These are phyloP conservation scores for Diplodia corticola DNA, from an alignment of 2,329 filamentous ascomycete species.

Conservation along the genomic window DNA sequence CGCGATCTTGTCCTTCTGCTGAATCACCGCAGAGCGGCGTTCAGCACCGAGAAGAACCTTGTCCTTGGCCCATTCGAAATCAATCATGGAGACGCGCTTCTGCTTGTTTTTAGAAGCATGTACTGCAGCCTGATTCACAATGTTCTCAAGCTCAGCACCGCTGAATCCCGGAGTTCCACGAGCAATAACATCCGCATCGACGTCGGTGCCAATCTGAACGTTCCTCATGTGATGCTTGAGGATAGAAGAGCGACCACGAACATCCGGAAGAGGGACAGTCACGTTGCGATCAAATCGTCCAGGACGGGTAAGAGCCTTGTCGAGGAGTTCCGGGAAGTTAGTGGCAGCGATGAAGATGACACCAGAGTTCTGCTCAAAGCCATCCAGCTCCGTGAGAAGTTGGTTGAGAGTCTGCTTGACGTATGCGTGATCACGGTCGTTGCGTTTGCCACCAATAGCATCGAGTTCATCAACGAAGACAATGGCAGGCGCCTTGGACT, in stretches of 20 bases:
- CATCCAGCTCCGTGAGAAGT: slow-evolving; percentile 92
- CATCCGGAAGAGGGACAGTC: slow-evolving; percentile 83
- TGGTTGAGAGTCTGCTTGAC: slow-evolving; percentile 98
- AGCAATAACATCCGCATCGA: slow-evolving; percentile 81
- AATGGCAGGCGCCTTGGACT: slow-evolving; percentile 84
- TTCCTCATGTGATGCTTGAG: slow-evolving; percentile 92
- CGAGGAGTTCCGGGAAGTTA: slow-evolving; percentile 90
- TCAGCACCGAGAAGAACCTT: slow-evolving; percentile 97
- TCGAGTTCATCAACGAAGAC: slow-evolving; percentile 95
- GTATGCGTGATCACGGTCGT: slow-evolving; percentile 89
- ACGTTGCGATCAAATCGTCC: slow-evolving; percentile 96
- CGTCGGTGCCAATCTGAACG: slow-evolving; percentile 75
- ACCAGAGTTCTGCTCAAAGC: slow-evolving; percentile 90
- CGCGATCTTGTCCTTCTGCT: slow-evolving; percentile 89
- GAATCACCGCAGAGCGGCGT: slow-evolving; percentile 83
- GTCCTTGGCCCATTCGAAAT: slow-evolving; percentile 98
- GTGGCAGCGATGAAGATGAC: slow-evolving; percentile 96
- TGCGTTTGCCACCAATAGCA: slow-evolving; percentile 91
- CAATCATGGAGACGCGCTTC: slow-evolving; percentile 69
- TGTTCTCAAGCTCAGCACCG: slow-evolving; percentile 92
- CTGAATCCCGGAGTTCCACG: slow-evolving; percentile 89
- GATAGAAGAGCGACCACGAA: slow-evolving; percentile 88
- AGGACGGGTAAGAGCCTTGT: slow-evolving; percentile 91
- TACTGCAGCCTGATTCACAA: slow-evolving; percentile 94
- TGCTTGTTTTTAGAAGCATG: slow-evolving; percentile 88